Evolutionary conservation across 1,284 basidiomycete genomes (phyloP).

Genomic region (Blastosporella zonata): DNA sequence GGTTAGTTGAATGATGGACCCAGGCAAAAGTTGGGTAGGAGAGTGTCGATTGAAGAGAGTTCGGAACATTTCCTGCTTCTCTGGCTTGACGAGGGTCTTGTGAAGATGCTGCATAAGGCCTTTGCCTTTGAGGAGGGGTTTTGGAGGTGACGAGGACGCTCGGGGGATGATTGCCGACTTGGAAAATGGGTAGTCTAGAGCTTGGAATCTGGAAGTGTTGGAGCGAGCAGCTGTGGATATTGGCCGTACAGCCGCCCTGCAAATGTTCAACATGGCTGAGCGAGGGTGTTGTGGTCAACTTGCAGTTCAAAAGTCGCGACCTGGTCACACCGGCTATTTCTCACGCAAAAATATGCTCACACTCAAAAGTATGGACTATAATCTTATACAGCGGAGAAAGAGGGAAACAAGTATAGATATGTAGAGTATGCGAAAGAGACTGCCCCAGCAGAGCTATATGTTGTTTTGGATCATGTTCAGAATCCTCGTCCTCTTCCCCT

Average conservation of each 20-base stretch:
- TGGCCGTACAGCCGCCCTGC: conserved; percentile 31
- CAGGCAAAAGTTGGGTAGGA: conserved; percentile 66
- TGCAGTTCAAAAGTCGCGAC: neutral
- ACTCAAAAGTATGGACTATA: neutral
- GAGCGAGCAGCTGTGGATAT: conserved; percentile 40
- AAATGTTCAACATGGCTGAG: conserved; percentile 30
- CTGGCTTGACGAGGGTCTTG: conserved; percentile 60
- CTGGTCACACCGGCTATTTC: conserved; percentile 15
- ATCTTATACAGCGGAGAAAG: conserved; percentile 19
- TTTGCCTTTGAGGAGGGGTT: conserved; percentile 61
- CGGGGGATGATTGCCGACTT: conserved; percentile 58
- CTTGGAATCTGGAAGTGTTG: conserved; percentile 29
- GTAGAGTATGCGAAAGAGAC: conserved; percentile 13
- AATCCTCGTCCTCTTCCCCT: conserved; percentile 73
- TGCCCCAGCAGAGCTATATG: conserved; percentile 1
- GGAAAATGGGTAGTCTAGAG: conserved; percentile 69
- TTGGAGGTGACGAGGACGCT: conserved; percentile 38
- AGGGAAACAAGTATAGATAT: conserved; percentile 14
- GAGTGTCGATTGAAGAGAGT: conserved; percentile 71
- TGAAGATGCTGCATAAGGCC: conserved; percentile 78
- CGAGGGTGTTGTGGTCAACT: neutral
- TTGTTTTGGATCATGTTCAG: conserved; percentile 31
- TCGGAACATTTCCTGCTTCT: conserved; percentile 64
- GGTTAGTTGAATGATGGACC: conserved; percentile 78
- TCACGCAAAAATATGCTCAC: conserved; percentile 12